Evolutionary conservation across 2,329 filamentous ascomycete species (phyloP).

Genomic region (Neonectria neomacrospora): DNA sequence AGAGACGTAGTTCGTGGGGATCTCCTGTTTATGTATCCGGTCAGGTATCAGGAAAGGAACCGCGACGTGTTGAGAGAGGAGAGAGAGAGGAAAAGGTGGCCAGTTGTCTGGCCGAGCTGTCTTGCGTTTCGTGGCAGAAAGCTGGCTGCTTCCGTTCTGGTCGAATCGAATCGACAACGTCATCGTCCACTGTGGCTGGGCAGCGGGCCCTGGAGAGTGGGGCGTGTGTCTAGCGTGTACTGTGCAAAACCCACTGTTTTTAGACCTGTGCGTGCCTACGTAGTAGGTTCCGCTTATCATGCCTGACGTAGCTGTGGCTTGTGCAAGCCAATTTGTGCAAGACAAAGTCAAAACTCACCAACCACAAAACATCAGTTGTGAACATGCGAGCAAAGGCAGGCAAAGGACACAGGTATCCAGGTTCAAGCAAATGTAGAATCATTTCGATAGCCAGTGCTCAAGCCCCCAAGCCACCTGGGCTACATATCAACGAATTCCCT

Average conservation of each 20-base stretch:
- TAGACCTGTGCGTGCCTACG: not conserved
- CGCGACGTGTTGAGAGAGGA: conserved; percentile 24
- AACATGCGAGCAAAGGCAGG: not conserved
- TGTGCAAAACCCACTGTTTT: not conserved
- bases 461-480: not conserved
- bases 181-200: conserved; percentile 49
- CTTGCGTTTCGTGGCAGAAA: conserved; percentile 27
- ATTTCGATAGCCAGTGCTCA: not conserved
- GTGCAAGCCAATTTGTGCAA: not conserved
- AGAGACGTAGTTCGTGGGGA: conserved; percentile 15
- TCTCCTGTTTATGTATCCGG: conserved; percentile 16
- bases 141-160: conserved; percentile 35
- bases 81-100: conserved; percentile 45
- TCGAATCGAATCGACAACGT: conserved; percentile 48
- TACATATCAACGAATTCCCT: conserved; percentile 10
- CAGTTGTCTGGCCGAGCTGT: conserved; percentile 45
- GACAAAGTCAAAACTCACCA: not conserved
- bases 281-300: not conserved
- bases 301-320: conserved; percentile 26
- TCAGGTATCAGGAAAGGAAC: not conserved
- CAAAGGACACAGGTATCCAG: not conserved
- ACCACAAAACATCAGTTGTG: not conserved
- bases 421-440: not conserved
- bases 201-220: conserved; percentile 21
- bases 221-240: conserved; percentile 1